Percentiles rank a stretch among this genome's conserved stretches.
These are phyloP conservation scores for Pyrrhoderma noxium DNA, from an alignment of 1,284 basidiomycete species.

Conservation along the genomic window DNA sequence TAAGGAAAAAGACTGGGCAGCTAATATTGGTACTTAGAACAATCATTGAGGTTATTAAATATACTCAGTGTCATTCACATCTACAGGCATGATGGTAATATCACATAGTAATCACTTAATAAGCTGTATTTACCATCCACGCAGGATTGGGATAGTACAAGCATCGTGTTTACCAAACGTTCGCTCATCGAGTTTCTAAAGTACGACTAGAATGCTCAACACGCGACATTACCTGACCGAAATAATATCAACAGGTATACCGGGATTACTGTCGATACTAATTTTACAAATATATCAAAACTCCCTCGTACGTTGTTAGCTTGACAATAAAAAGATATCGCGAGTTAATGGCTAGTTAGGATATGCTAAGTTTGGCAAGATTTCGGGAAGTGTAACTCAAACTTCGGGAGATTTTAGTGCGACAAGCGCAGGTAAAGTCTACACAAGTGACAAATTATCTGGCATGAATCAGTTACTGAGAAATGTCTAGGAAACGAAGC, in stretches of 20 bases:
- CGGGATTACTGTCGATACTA: constrained; percentile 64
- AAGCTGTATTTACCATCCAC: not conserved
- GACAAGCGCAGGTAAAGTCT: too few relatives aligned
- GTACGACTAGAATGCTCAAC: constrained; percentile 30
- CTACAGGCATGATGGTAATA: constrained; percentile 46
- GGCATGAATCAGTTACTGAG: too few relatives aligned
- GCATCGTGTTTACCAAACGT: constrained; percentile 68
- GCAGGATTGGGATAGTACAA: constrained; percentile 63
- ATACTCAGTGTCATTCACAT: not conserved
- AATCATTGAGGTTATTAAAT: not conserved
- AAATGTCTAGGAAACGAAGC: too few relatives aligned
- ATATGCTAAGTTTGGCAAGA: constrained; percentile 53
- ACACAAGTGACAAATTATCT: too few relatives aligned
- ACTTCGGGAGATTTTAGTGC: not conserved
- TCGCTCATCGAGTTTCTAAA: constrained; percentile 65
- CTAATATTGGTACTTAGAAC: constrained; percentile 45
- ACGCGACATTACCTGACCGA: constrained; percentile 5
- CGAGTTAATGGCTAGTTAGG: constrained; percentile 28
- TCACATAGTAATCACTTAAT: not conserved
- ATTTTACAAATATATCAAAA: constrained; percentile 62
- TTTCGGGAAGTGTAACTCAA: constrained; percentile 10
- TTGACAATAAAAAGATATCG: not conserved
- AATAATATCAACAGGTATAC: constrained; percentile 39
- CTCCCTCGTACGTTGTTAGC: constrained; percentile 46
- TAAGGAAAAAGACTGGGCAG: constrained; percentile 64